Conservation (phyloP, 805 yeast species). For the Ogataea populi-albae region DNA sequence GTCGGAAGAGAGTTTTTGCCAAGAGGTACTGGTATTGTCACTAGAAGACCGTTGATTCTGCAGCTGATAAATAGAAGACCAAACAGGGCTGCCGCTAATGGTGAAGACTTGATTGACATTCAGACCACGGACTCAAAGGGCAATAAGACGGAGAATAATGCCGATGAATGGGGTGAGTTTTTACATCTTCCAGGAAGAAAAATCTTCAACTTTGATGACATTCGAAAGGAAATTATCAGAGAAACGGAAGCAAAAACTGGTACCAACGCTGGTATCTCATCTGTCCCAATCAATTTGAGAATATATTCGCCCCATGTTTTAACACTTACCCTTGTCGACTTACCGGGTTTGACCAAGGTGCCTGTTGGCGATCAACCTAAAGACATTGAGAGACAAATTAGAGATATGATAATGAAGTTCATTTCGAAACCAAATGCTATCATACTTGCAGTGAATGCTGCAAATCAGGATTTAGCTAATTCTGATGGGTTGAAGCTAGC, state of each 20-base stretch:
- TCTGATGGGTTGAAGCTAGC: conserved; percentile 96
- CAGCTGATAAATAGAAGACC: conserved; percentile 74
- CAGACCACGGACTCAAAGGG: conserved; percentile 44
- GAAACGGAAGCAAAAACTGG: conserved; percentile 88
- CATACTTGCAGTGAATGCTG: conserved; percentile 90
- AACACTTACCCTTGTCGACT: conserved; percentile 90
- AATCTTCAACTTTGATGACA: conserved; percentile 83
- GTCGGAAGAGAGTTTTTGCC: conserved; percentile 91
- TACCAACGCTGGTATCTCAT: conserved; percentile 82
- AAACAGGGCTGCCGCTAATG: conserved; percentile 17
- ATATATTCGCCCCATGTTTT: conserved; percentile 92
- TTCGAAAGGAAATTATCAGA: conserved; percentile 83
- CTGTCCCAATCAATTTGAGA: conserved; percentile 89
- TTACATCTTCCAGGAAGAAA: conserved; percentile 87
- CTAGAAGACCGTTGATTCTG: conserved; percentile 81
- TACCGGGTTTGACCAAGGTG: conserved; percentile 96
- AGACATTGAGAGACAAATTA: conserved; percentile 92
- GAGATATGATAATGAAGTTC: conserved; percentile 88
- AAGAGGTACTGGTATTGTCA: conserved; percentile 89
- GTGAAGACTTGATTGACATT: conserved; percentile 41
- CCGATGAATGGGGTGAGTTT: conserved; percentile 96
- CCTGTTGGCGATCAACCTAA: conserved; percentile 99
- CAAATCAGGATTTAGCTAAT: conserved; percentile 95
- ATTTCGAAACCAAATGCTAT: conserved; percentile 95
- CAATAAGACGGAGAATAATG: conserved; percentile 62